Evolutionary conservation across 208 protist genomes (phyloP), one percentile per base, ranked within the genome.

Genomic region (Novymonas esmeraldas): DNA sequence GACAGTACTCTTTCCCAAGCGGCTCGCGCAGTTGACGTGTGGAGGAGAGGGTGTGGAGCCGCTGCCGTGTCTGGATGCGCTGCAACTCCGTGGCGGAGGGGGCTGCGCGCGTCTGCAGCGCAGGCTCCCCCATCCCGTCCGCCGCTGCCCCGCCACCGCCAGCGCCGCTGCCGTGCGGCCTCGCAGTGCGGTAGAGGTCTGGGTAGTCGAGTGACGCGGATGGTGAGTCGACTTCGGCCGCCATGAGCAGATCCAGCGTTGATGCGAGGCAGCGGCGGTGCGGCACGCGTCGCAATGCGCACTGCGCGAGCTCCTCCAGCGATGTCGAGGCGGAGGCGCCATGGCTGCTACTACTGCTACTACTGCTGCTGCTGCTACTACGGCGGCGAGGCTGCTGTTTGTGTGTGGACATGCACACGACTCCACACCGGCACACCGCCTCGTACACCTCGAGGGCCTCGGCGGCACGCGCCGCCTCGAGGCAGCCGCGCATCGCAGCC

Each of bases 361-460:
- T 44, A 44, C 54, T n/a, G 34, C 34, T 44, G n/a, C 34, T 44
- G 20, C 54, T 18, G 22, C 34, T n/a, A 6, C 20, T 16, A 6
- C 26, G n/a, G n/a, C n/a, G n/a, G n/a, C n/a, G n/a, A n/a, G n/a
- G n/a, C 42, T 6, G 18, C 42, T 41, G 38, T 31, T n/a, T n/a
- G 6, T 16, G 56, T 44, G 28, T 22, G 55, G 33, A 9, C 33
- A 41, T 65, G 52, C 54, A 77, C 54, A 65, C 52, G 48, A 45
- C 36, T 31, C 57, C 81, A 69, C 58, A 82, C 62, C 38, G 79
- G 79, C 64, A 86, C 61, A 55, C 60, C 6, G 75, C 61, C 26
- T 70, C 56, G 62, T 94, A 81, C 24, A 91, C 68, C 22, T 84
- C 73, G 3, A 90, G 54, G 6, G 88, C 88, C 50, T 94, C 88